Base-by-base conservation (phyloP, 345 rosid genomes). In the Acer negundo region DNA sequence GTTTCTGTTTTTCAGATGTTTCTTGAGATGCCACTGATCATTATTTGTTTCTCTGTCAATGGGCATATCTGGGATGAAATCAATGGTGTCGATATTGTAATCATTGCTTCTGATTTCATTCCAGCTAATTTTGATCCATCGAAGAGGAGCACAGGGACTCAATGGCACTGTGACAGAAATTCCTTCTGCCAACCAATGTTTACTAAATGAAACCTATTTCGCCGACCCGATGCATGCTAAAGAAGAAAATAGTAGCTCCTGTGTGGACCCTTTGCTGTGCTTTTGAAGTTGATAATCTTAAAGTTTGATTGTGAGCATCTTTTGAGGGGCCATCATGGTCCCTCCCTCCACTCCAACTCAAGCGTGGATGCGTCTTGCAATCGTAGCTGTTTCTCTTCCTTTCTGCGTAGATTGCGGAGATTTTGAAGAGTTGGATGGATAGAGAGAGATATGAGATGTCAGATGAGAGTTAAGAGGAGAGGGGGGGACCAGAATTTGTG, bases 361-460 rank as follows among this genome's bases (percentile, higher is more conserved):
- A 59, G 87, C 80, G 66, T 79, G 83, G 79, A 72, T 13, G 26
- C 77, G 38, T 28, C 55, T 28, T 35, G 38, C 51, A 58, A 35
- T 22, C 44, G 49, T 20, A 38, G 77, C 62, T 62, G 23, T 62
- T 56, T 23, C 51, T 20, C 74, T 12, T 51, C 44, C 77, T 74
- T 78, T 74, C 80, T 46, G 85, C 85, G 86, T 47, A 19, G 80
- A 83, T 80, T 81, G 78, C 79, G 79, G 82, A 24, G 77, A 46
- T 31, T 64, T 19, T 4, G 26, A 17, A 2, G 70, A 4, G 61
- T 9, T 62, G 51, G 59, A 69, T 51, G 22, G 42, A 72, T 47
- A 65, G 28, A 26, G 31, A 28, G 31, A 28, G 3, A 2, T 28
- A 3, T n/a, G n/a, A n/a, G n/a, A n/a, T n/a, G n/a, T n/a, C n/a